Evolutionary conservation across 768 basidiomycete genomes (phyloP), one percentile per base, ranked within the genome.

Genomic region (Neoboletus magnificus): DNA sequence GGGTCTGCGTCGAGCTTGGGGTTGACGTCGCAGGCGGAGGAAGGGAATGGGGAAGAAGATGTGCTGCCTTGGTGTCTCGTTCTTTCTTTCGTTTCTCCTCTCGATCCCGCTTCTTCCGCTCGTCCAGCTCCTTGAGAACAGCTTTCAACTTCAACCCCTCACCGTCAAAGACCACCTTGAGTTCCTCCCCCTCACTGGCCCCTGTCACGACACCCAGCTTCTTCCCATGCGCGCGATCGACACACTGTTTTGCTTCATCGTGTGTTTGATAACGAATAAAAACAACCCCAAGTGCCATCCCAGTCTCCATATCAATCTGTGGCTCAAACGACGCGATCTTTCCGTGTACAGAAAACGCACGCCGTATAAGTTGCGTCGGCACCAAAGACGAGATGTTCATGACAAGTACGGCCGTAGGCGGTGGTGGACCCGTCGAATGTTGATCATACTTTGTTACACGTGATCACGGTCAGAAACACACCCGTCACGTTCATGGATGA

Each of bases 211-310:
- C 73, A 0, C 82, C 79, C 15, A 86, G 71, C 63, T 76, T 79
- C 66, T 82, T 78, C 30, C 90, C 89, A 54, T 92, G 78, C 63
- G 86, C 86, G 48, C 76, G 78, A 55, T 79, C 79, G 23, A 89
- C 77, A 56, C 89, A 93, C 43, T 71, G 65, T 53, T 77, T 78
- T 5, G 93, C 93, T 42, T 89, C 86, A 16, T 85, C 84, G 57
- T 86, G 83, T 0, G 80, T 73, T 18, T 71, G 65, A 65, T 75
- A 98, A 59, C 81, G 82, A 59, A 98, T 79, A 65, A 82, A 83
- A 40, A 92, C 82, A 40, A 98, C 82, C 3, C 95, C 94, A 1
- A 97, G 80, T 2, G 87, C 82, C 47, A 83, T 86, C 4, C 93
- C 94, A n/a, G 85, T 91, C 48, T 79, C 77, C 54, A 80, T 79